Evolutionary conservation across 768 basidiomycete genomes (phyloP).

Genomic region (Psilocybe sp.): DNA sequence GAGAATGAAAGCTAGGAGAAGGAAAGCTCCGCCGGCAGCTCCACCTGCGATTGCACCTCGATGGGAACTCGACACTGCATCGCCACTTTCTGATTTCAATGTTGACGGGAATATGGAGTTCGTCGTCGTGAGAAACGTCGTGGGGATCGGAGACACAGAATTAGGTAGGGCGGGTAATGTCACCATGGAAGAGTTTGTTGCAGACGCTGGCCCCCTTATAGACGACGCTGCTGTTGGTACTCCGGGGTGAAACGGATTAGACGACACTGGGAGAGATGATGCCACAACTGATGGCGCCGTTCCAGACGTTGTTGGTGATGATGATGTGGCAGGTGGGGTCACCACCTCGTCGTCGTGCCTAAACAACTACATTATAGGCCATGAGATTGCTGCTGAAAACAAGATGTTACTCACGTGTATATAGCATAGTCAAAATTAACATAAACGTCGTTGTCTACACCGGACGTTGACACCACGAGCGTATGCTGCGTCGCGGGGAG

Average conservation of each 20-base stretch:
- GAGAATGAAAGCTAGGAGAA: background rate
- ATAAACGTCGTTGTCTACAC: constrained; percentile 24
- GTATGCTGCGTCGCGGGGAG: constrained; percentile 27
- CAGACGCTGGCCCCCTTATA: too few relatives aligned
- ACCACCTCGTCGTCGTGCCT: background rate
- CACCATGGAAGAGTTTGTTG: background rate
- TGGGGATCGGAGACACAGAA: too few relatives aligned
- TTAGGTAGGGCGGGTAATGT: too few relatives aligned
- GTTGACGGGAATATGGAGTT: too few relatives aligned
- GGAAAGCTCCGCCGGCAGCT: constrained; percentile 5
- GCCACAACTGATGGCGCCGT: too few relatives aligned
- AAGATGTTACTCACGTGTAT: constrained; percentile 32
- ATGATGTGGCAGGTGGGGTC: background rate
- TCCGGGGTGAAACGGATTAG: too few relatives aligned
- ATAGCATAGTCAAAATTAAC: constrained; percentile 40
- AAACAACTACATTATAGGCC: background rate
- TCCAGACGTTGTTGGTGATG: too few relatives aligned
- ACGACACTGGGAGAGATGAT: too few relatives aligned
- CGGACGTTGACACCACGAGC: constrained; percentile 28
- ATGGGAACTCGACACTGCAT: background rate
- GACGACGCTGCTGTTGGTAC: too few relatives aligned
- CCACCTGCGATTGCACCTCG: constrained; percentile 9
- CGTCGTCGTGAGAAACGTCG: too few relatives aligned
- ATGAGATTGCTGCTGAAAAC: background rate
- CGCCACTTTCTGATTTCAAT: too few relatives aligned